A percentile compares a stretch with the other conserved stretches of the same genome.
These are phyloP conservation scores for Picea abies DNA, from an alignment of 83 land plant species.

Conservation along the genomic window DNA sequence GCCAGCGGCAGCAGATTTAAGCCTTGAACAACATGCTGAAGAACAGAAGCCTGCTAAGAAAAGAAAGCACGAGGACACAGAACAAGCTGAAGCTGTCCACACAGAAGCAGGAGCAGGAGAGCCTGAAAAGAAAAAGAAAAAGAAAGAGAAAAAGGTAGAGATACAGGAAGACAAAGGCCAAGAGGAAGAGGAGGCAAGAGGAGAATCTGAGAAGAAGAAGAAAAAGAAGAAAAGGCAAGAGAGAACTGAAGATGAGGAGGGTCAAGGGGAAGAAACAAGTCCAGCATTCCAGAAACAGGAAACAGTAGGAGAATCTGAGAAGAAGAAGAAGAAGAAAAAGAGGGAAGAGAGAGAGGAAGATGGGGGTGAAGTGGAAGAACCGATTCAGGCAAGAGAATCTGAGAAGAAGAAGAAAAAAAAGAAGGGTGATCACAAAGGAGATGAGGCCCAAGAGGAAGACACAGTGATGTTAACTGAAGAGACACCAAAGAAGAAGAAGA, in stretches of 20 bases:
- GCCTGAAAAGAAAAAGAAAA: conserved; percentile 38
- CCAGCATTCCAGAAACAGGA: conserved; percentile 24
- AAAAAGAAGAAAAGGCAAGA: conserved; percentile 40
- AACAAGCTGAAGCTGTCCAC: conserved; percentile 18
- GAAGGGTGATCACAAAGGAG: not conserved
- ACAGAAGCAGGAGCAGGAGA: conserved; percentile 21
- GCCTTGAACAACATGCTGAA: conserved; percentile 4
- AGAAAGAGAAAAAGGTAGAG: conserved; percentile 30
- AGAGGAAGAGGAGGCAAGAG: conserved; percentile 37
- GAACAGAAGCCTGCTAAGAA: conserved; percentile 18
- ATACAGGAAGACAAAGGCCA: conserved; percentile 17
- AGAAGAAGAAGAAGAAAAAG: conserved; percentile 40
- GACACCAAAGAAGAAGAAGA: conserved; percentile 25
- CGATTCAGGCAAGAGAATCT: not conserved
- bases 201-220: conserved; percentile 21
- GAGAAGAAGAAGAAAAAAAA: conserved; percentile 28
- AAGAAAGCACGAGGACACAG: conserved; percentile 30
- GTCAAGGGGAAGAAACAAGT: conserved; percentile 19
- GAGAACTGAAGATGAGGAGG: conserved; percentile 34
- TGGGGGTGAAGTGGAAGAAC: not conserved
- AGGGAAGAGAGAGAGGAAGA: conserved; percentile 37
- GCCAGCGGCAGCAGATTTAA: conserved; percentile 15
- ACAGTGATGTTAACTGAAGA: not conserved
- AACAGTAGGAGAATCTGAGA: conserved; percentile 16
- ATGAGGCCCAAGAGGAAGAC: not conserved